A percentile compares a stretch with the other conserved stretches of the same genome.
These are phyloP conservation scores for Cladosporium sp. DNA, from an alignment of 2,329 filamentous ascomycete genomes.

Conservation along the genomic window DNA sequence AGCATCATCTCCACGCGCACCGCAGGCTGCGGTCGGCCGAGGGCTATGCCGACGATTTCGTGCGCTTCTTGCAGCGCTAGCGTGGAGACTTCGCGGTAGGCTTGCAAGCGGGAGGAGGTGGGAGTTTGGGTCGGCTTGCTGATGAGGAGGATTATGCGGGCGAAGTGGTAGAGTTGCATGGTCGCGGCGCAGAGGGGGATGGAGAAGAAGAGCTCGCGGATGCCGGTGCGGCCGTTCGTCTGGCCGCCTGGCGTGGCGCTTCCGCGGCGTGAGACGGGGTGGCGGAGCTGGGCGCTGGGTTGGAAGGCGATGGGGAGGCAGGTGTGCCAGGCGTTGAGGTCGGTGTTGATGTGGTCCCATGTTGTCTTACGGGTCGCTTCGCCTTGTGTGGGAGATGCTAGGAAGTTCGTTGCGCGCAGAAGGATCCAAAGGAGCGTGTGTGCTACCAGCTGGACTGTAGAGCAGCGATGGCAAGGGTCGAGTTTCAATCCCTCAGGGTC, in stretches of 20 bases:
- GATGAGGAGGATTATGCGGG: conserved; percentile 55
- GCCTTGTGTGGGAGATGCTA: conserved; percentile 45
- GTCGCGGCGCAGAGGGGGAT: conserved; percentile 60
- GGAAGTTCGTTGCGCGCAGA: conserved; percentile 60
- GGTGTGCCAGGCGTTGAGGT: conserved; percentile 56
- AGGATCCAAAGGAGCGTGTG: conserved; percentile 63
- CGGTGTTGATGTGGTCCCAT: conserved; percentile 52
- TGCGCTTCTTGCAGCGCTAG: conserved; percentile 54
- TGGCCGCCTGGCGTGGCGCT: conserved; percentile 1
- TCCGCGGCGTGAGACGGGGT: conserved; percentile 8
- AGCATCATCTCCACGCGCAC: conserved; percentile 55
- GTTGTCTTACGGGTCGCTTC: conserved; percentile 34
- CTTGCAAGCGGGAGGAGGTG: conserved; percentile 45
- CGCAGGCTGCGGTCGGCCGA: conserved; percentile 51
- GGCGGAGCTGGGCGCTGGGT: conserved; percentile 44
- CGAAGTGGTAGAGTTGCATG: conserved; percentile 63
- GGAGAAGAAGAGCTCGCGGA: conserved; percentile 58
- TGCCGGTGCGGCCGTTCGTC: neutral
- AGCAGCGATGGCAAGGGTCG: conserved; percentile 37
- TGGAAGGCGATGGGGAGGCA: conserved; percentile 57
- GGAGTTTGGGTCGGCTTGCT: conserved; percentile 54
- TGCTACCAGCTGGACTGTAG: conserved; percentile 44
- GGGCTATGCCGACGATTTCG: conserved; percentile 57
- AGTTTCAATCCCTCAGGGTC: conserved; percentile 49
- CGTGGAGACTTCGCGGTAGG: conserved; percentile 50